phyloP scores from a whole-genome alignment of 1,284 basidiomycete species.

The Ceratobasidium sp. region DNA sequence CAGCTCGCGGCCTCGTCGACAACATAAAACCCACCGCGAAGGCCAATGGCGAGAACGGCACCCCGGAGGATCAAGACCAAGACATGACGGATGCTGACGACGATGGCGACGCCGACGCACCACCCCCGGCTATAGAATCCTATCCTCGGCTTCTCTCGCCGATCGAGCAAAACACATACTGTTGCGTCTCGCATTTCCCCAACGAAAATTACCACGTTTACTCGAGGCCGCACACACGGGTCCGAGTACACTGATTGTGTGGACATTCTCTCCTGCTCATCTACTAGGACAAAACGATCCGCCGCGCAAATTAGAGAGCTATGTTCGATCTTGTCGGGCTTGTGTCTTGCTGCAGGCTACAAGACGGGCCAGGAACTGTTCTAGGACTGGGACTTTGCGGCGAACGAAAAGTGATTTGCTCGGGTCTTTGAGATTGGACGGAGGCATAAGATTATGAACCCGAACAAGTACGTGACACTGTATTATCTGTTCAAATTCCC shows the following conservation, averaged over 20 bases:
- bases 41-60: constrained; percentile 20
- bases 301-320: constrained; percentile 79
- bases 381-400: constrained; percentile 76
- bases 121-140: constrained; percentile 47
- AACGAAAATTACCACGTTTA: constrained; percentile 81
- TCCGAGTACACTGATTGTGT: constrained; percentile 75
- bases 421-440: constrained; percentile 54
- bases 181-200: constrained; percentile 71
- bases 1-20: constrained; percentile 58
- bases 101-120: constrained; percentile 55
- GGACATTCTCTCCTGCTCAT: constrained; percentile 67
- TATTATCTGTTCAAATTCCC: background rate
- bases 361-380: constrained; percentile 84
- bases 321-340: constrained; percentile 76
- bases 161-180: constrained; percentile 83
- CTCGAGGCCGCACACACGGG: constrained; percentile 76
- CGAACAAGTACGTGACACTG: constrained; percentile 13
- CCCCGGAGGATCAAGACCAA: constrained; percentile 56
- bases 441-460: constrained; percentile 77
- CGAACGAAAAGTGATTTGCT: constrained; percentile 80
- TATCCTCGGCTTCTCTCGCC: constrained; percentile 69
- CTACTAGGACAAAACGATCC: constrained; percentile 81
- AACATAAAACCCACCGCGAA: constrained; percentile 15
- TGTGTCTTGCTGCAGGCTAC: constrained; percentile 81
- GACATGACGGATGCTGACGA: constrained; percentile 50